Evolutionary conservation across 106 monocot species (phyloP).

Genomic region (Acorus gramineus): DNA sequence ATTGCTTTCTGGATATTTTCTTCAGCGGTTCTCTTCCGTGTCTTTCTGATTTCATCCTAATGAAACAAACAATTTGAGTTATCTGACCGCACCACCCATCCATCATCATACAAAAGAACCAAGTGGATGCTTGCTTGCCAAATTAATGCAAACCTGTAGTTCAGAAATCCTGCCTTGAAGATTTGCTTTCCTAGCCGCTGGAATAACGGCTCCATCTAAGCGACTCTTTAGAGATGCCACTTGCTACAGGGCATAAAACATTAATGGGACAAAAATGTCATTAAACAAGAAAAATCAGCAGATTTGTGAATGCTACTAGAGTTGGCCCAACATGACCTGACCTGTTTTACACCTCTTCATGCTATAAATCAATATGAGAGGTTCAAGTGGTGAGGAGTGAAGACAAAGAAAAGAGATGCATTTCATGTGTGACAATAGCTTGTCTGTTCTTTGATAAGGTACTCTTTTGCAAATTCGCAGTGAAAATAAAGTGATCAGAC

Average conservation of each 20-base stretch:
- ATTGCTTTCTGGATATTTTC: conserved; percentile 81
- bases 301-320: neutral
- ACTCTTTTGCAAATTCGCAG: too few species aligned
- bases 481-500: too few species aligned
- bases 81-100: neutral
- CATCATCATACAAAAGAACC: neutral
- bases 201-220: conserved; percentile 67
- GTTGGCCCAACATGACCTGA: too few species aligned
- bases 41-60: conserved; percentile 69
- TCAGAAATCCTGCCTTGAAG: conserved; percentile 48
- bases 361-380: too few species aligned
- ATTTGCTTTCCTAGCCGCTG: conserved; percentile 76
- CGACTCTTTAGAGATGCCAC: conserved; percentile 67
- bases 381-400: too few species aligned
- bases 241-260: conserved; percentile 33
- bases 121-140: neutral
- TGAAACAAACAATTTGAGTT: neutral
- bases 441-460: too few species aligned
- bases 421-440: too few species aligned
- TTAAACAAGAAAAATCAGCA: neutral
- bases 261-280: neutral
- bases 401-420: too few species aligned
- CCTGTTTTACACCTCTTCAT: too few species aligned
- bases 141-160: conserved; percentile 43
- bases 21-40: conserved; percentile 62